Conservation (phyloP, 2,329 filamentous ascomycete species). For the Magnaporthiopsis incrustans region DNA sequence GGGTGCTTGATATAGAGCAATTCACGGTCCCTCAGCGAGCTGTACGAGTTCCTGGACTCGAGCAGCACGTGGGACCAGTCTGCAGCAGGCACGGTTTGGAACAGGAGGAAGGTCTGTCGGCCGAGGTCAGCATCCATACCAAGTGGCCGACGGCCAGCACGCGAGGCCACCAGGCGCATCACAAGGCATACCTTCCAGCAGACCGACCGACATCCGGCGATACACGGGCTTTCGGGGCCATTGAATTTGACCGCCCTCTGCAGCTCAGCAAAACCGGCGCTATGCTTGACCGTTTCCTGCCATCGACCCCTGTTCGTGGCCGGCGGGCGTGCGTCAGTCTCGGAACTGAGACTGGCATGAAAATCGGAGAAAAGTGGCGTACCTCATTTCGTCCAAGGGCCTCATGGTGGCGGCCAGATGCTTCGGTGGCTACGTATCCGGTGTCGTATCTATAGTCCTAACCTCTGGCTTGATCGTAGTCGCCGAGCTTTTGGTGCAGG, state of each 20-base stretch:
- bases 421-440: not conserved
- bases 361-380: not conserved
- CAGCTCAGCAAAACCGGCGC: constrained; percentile 51
- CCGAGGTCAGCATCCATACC: not conserved
- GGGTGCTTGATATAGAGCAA: constrained; percentile 78
- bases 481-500: too few species aligned
- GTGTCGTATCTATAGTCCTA: too few species aligned
- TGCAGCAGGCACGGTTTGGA: constrained; percentile 54
- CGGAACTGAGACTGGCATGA: not conserved
- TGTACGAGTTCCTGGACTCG: constrained; percentile 67
- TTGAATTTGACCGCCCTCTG: constrained; percentile 56
- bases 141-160: not conserved
- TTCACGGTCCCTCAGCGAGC: constrained; percentile 63
- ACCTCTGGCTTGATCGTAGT: not conserved
- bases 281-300: constrained; percentile 53
- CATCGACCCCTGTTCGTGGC: constrained; percentile 50
- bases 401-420: constrained; percentile 32
- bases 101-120: constrained; percentile 68
- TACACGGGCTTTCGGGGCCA: constrained; percentile 53
- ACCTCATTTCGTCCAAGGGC: constrained; percentile 45
- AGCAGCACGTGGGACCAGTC: constrained; percentile 62
- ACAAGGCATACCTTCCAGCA: constrained; percentile 70
- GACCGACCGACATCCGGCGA: constrained; percentile 70
- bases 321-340: not conserved
- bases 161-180: not conserved